Conservation (phyloP, 306 rosid genomes). For the Benincasa hispida region DNA sequence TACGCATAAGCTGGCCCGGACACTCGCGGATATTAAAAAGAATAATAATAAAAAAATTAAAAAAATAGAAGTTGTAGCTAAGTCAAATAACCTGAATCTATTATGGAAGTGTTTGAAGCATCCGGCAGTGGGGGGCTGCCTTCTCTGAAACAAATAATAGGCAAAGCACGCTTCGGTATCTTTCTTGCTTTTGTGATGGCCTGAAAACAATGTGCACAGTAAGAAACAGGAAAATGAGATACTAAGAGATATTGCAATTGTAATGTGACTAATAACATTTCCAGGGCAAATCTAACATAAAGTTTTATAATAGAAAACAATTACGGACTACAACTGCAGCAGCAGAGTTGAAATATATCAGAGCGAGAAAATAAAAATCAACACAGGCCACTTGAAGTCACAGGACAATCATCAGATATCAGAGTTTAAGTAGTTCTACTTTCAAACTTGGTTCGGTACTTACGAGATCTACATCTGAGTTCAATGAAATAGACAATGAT, state of each 20-base stretch:
- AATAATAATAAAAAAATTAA: too few relatives aligned
- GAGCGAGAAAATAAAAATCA: constrained; percentile 4
- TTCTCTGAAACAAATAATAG: constrained; percentile 72
- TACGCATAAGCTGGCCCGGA: too few relatives aligned
- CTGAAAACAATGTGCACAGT: constrained; percentile 31
- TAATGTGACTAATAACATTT: background rate
- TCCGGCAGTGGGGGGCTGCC: constrained; percentile 91
- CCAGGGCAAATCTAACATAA: background rate
- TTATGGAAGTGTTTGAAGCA: constrained; percentile 41
- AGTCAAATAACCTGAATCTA: constrained; percentile 42
- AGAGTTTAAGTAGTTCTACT: background rate
- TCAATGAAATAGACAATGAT: constrained; percentile 55
- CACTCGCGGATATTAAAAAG: too few relatives aligned
- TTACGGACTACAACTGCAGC: constrained; percentile 5
- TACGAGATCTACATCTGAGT: constrained; percentile 70
- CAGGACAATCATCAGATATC: background rate
- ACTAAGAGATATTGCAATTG: background rate
- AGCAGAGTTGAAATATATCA: constrained; percentile 5
- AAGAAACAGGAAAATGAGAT: constrained; percentile 2
- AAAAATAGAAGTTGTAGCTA: background rate
- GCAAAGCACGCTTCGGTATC: constrained; percentile 40
- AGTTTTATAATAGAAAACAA: background rate
- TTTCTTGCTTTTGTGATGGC: constrained; percentile 33
- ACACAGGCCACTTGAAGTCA: background rate
- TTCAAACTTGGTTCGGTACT: constrained; percentile 21